These are phyloP conservation scores for Aspergillus biplanus DNA, from an alignment of 495 filamentous ascomycete genomes.

Conservation along the genomic window DNA sequence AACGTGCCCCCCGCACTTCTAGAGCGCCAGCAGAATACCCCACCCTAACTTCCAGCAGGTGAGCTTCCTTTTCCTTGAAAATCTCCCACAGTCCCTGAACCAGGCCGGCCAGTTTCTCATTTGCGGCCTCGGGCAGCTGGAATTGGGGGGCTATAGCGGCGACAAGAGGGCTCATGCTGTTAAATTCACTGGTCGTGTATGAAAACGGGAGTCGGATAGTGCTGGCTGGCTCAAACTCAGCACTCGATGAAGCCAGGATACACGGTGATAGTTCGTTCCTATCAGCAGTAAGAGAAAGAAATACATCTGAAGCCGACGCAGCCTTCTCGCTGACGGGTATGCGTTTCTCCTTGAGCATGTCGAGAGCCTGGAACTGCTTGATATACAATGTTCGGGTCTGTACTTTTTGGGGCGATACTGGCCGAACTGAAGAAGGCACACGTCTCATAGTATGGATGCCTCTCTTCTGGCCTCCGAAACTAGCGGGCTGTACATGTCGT, in stretches of 20 bases:
- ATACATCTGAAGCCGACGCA: slow-evolving; percentile 43
- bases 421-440: slow-evolving; percentile 19
- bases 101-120: slow-evolving; percentile 48
- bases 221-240: slow-evolving; percentile 37
- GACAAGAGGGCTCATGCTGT: slow-evolving; percentile 37
- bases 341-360: slow-evolving; percentile 58
- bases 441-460: slow-evolving; percentile 55
- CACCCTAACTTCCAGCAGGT: slow-evolving; percentile 58
- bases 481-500: slow-evolving; percentile 25
- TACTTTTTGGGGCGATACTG: slow-evolving; percentile 3
- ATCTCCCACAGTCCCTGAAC: slow-evolving; percentile 60
- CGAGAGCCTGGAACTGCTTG: slow-evolving; percentile 57
- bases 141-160: slow-evolving; percentile 53
- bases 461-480: slow-evolving; percentile 42
- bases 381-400: slow-evolving; percentile 65
- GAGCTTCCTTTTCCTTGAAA: slow-evolving; percentile 71
- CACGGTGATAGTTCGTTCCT: slow-evolving; percentile 66
- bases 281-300: slow-evolving; percentile 67
- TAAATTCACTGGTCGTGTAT: slow-evolving; percentile 46
- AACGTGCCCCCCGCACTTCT: slow-evolving; percentile 54
- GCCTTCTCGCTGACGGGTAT: slow-evolving; percentile 49
- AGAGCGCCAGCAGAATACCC: slow-evolving; percentile 41
- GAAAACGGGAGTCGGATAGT: slow-evolving; percentile 64
- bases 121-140: slow-evolving; percentile 47
- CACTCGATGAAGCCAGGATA: slow-evolving; percentile 63